phyloP scores from a whole-genome alignment of 1,284 basidiomycete species.

The Salmacisia buchloeana region DNA sequence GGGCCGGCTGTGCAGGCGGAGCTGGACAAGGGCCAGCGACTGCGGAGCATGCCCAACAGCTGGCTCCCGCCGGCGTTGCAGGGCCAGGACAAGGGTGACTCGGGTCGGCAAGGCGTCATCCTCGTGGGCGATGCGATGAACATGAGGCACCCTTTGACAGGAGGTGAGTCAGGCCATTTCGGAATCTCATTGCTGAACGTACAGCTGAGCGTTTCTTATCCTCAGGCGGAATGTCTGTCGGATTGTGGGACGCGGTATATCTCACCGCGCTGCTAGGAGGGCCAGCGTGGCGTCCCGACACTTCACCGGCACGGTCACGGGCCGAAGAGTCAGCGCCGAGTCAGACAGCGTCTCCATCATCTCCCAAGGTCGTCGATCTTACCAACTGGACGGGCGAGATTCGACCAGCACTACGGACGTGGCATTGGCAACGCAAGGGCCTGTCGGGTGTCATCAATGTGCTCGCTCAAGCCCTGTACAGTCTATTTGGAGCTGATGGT shows the following conservation, averaged over 20 bases:
- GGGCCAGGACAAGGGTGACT: slow-evolving; percentile 55
- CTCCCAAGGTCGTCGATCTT: slow-evolving; percentile 22
- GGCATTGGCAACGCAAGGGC: slow-evolving; percentile 48
- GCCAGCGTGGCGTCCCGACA: slow-evolving; percentile 30
- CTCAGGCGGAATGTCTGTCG: slow-evolving; percentile 45
- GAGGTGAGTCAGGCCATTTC: slow-evolving; percentile 54
- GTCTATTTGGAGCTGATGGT: slow-evolving; percentile 42
- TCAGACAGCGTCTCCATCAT: slow-evolving; percentile 7
- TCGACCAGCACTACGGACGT: slow-evolving; percentile 30
- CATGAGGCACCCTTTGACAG: slow-evolving; percentile 97
- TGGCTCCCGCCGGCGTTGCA: slow-evolving; percentile 83
- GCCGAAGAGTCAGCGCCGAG: neutral
- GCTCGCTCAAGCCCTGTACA: slow-evolving; percentile 47
- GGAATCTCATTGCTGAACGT: neutral
- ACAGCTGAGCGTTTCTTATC: neutral
- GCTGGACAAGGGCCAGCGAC: slow-evolving; percentile 33
- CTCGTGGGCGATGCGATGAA: slow-evolving; percentile 96
- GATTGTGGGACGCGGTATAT: slow-evolving; percentile 47
- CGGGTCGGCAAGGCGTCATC: slow-evolving; percentile 64
- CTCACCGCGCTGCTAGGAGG: slow-evolving; percentile 43
- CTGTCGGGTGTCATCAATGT: slow-evolving; percentile 48
- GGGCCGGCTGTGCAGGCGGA: slow-evolving; percentile 29
- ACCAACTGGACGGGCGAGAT: slow-evolving; percentile 27
- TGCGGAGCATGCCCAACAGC: slow-evolving; percentile 87
- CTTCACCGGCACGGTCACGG: neutral